Percentiles rank a stretch among this genome's conserved stretches.
phyloP scores from a whole-genome alignment of 2,329 filamentous ascomycete genomes.

The Xylariaceae sp. region DNA sequence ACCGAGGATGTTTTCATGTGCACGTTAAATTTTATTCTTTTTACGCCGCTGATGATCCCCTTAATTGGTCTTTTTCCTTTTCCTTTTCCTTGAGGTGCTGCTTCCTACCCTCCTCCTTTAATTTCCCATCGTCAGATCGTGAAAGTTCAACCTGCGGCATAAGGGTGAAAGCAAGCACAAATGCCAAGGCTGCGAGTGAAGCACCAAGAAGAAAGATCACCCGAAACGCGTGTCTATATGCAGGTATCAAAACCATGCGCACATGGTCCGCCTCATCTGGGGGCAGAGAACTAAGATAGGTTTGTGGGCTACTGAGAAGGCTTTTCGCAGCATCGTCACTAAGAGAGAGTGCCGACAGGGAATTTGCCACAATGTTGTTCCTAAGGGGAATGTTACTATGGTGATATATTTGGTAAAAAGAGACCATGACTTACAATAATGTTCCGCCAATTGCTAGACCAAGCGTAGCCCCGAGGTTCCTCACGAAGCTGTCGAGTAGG shows the following conservation, averaged over 20 bases:
- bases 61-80: not conserved
- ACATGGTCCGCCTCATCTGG: conserved; percentile 39
- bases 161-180: conserved; percentile 46
- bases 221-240: conserved; percentile 45
- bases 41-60: not conserved
- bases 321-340: conserved; percentile 30
- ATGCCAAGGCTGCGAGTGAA: conserved; percentile 43
- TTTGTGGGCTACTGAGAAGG: conserved; percentile 43
- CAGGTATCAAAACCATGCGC: conserved; percentile 43
- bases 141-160: conserved; percentile 49
- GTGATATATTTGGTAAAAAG: not conserved
- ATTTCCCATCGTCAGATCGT: conserved; percentile 44
- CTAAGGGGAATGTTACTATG: conserved; percentile 30
- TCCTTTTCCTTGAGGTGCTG: not conserved
- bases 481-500: conserved; percentile 42
- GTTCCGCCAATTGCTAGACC: conserved; percentile 49
- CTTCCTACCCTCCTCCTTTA: conserved; percentile 33
- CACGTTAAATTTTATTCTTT: too few species aligned
- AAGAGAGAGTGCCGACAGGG: conserved; percentile 38
- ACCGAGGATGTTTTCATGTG: too few species aligned
- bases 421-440: conserved; percentile 40
- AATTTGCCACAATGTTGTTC: conserved; percentile 45
- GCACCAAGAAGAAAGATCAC: conserved; percentile 48
- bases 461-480: conserved; percentile 48
- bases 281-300: conserved; percentile 40